Evolutionary conservation across 176 grass and related monocot genomes (phyloP).

Genomic region (Elymus sibiricus): DNA sequence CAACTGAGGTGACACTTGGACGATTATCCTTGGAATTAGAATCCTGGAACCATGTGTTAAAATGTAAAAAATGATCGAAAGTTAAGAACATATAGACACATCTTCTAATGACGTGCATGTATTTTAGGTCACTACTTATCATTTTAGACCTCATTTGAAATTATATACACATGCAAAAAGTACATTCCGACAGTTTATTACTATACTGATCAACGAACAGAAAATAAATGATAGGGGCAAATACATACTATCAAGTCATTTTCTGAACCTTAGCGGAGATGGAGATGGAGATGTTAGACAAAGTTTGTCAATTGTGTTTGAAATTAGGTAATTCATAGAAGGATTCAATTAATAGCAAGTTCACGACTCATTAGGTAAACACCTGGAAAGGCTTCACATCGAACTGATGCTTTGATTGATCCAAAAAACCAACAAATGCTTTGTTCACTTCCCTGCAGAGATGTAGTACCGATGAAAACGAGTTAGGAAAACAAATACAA

Average conservation of each 20-base stretch:
- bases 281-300: background rate
- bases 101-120: background rate
- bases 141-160: background rate
- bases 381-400: conserved; percentile 50
- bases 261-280: background rate
- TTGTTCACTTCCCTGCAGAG: conserved; percentile 76
- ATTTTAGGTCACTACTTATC: background rate
- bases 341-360: background rate
- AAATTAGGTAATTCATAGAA: background rate
- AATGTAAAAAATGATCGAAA: background rate
- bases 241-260: background rate
- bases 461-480: background rate
- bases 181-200: background rate
- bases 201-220: background rate
- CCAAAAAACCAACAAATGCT: conserved; percentile 84
- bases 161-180: background rate
- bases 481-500: background rate
- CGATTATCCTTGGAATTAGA: conserved; percentile 16
- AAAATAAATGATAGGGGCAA: background rate
- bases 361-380: background rate
- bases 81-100: background rate
- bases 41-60: conserved; percentile 23
- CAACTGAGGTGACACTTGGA: conserved; percentile 21
- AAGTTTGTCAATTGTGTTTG: background rate
- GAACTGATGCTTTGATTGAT: conserved; percentile 45